Evolutionary conservation across 1,139 yeast species (phyloP).

Genomic region (Arxiozyma telluris): DNA sequence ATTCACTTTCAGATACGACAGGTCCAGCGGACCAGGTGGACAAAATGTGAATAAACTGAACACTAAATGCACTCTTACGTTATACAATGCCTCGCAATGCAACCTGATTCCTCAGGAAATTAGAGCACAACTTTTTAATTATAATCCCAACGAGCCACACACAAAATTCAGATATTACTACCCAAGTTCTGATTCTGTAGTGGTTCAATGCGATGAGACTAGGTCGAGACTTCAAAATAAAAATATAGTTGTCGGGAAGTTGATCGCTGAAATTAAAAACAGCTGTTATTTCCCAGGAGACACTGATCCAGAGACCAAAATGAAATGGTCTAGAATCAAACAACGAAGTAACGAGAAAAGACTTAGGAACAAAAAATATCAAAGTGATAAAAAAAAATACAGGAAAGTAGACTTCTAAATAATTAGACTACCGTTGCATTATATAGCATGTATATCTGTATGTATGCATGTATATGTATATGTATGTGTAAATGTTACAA

Average conservation of each 20-base stretch:
- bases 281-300: slow-evolving; percentile 45
- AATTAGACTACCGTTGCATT: background rate
- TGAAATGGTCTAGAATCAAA: slow-evolving; percentile 49
- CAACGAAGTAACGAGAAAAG: slow-evolving; percentile 42
- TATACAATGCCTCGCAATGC: slow-evolving; percentile 44
- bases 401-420: slow-evolving; percentile 25
- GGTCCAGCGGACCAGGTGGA: slow-evolving; percentile 93
- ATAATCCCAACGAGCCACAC: slow-evolving; percentile 4
- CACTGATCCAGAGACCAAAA: slow-evolving; percentile 38
- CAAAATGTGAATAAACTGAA: slow-evolving; percentile 85
- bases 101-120: slow-evolving; percentile 58
- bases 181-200: slow-evolving; percentile 43
- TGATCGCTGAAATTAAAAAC: slow-evolving; percentile 44
- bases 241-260: slow-evolving; percentile 50
- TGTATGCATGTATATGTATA: background rate
- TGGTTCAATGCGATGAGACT: slow-evolving; percentile 53
- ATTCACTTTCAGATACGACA: slow-evolving; percentile 41
- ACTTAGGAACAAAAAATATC: slow-evolving; percentile 43
- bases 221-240: slow-evolving; percentile 54
- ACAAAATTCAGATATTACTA: slow-evolving; percentile 46
- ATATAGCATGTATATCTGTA: too few species aligned
- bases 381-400: slow-evolving; percentile 46
- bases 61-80: slow-evolving; percentile 64
- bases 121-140: slow-evolving; percentile 36
- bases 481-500: background rate